phyloP scores from a whole-genome alignment of 2,329 filamentous ascomycete genomes.

The Cryphonectria japonica region DNA sequence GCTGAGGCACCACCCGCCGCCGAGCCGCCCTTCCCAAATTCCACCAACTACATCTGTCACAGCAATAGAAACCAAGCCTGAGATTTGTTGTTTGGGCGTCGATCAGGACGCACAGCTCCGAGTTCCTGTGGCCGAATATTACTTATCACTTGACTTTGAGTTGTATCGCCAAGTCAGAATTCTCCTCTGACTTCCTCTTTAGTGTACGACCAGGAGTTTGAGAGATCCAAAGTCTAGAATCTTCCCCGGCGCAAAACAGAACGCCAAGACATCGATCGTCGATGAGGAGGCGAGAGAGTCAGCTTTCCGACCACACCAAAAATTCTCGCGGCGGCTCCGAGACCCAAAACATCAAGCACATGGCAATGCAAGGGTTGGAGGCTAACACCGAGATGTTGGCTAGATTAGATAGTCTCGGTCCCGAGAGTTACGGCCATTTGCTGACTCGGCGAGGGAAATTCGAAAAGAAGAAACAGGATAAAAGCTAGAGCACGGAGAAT shows the following conservation, averaged over 20 bases:
- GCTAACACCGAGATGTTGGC: conserved; percentile 47
- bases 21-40: not conserved
- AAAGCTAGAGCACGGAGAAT: conserved; percentile 52
- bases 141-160: conserved; percentile 47
- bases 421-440: conserved; percentile 50
- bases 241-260: conserved; percentile 55
- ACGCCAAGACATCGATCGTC: conserved; percentile 55
- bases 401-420: conserved; percentile 43
- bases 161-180: conserved; percentile 42
- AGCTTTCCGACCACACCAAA: not conserved
- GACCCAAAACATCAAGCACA: conserved; percentile 55
- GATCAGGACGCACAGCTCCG: too few species aligned
- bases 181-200: conserved; percentile 49
- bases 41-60: not conserved
- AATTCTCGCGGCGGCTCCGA: not conserved
- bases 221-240: conserved; percentile 53
- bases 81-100: not conserved
- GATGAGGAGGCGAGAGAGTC: not conserved
- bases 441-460: conserved; percentile 51
- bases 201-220: conserved; percentile 53
- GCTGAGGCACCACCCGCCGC: not conserved
- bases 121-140: not conserved
- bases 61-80: not conserved
- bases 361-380: conserved; percentile 52
- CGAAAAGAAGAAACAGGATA: conserved; percentile 46